Evolutionary conservation across 2,329 filamentous ascomycete species (phyloP), one percentile per base, ranked within the genome.

Genomic region (Podosphaera fusca): DNA sequence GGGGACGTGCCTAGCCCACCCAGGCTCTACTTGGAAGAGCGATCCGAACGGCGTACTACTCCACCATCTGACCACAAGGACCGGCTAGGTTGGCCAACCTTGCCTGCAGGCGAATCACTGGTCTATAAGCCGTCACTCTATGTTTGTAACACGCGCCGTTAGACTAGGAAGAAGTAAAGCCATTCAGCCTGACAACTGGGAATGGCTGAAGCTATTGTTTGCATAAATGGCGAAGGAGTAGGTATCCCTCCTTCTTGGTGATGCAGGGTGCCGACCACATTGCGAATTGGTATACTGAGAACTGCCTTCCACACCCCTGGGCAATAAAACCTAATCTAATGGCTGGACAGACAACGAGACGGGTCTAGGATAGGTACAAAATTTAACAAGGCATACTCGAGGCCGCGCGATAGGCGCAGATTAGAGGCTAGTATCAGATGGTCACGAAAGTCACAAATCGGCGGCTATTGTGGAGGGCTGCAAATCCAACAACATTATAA

Each of bases 261-360:
- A 57, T 67, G 33, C 50, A 55, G 58, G 62, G 57, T 14, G 55
- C 61, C 54, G 45, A 12, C 21, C 36, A 61, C 42, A 6, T 57
- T 12, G 50, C 46, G 10, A 30, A 35, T 46, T 59, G 42, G 61
- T 67, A 67, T 59, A 40, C 56, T 14, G 46, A 58, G 10, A 35
- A 42, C 42, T 49, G 65, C 51, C 62, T 59, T 12, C 36, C 35
- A 12, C 36, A 64, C 53, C 46, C 69, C 55, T 68, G 55, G 64
- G 42, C 46, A 40, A 61, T 67, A 54, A 21, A 38, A 54, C 35
- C 66, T 31, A 65, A 57, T 58, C 59, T 30, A 69, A 67, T 47
- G 59, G 65, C 52, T 70, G 56, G 65, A 69, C 63, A 8, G 64
- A 56, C n/a, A 63, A 68, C 62, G 34, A 68, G 56, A 64, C 67